A percentile compares a stretch with the other conserved stretches of the same genome.
Conservation (phyloP, 306 rosid species). For the Comarum palustre region DNA sequence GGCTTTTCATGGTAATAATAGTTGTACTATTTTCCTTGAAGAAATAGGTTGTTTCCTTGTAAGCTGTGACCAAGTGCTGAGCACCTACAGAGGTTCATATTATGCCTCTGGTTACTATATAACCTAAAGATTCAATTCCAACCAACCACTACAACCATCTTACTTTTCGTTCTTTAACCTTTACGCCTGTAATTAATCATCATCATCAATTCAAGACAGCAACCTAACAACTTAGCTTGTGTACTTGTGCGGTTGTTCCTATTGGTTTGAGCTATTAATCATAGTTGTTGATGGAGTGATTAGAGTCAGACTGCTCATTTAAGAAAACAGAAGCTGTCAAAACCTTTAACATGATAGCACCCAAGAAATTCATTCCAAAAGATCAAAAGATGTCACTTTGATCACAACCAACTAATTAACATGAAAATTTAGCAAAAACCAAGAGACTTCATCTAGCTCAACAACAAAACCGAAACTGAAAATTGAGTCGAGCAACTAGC, state of each 20-base stretch:
- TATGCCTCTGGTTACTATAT: neutral
- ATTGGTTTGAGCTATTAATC: conserved; percentile 5
- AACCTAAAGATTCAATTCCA: neutral
- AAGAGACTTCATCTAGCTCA: neutral
- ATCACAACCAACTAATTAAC: neutral
- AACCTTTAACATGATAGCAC: neutral
- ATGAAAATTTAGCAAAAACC: neutral
- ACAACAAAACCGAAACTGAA: neutral
- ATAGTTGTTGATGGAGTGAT: neutral
- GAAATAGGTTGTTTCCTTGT: conserved; percentile 3
- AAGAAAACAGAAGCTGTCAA: neutral
- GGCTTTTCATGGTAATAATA: conserved; percentile 15
- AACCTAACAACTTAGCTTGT: neutral
- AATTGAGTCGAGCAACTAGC: conserved; percentile 9
- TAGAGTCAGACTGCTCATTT: conserved; percentile 1
- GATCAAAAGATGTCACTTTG: neutral
- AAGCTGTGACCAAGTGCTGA: neutral
- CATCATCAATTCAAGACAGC: neutral
- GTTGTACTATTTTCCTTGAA: conserved; percentile 10
- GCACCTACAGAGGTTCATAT: neutral
- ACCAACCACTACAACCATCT: neutral
- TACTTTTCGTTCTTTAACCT: neutral
- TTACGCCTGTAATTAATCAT: neutral
- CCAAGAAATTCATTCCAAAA: neutral
- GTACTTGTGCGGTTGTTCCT: neutral